Evolutionary conservation across 352 stramenopile species (phyloP), one percentile per base, ranked within the genome.

Genomic region (Phytophthora chlamydospora): DNA sequence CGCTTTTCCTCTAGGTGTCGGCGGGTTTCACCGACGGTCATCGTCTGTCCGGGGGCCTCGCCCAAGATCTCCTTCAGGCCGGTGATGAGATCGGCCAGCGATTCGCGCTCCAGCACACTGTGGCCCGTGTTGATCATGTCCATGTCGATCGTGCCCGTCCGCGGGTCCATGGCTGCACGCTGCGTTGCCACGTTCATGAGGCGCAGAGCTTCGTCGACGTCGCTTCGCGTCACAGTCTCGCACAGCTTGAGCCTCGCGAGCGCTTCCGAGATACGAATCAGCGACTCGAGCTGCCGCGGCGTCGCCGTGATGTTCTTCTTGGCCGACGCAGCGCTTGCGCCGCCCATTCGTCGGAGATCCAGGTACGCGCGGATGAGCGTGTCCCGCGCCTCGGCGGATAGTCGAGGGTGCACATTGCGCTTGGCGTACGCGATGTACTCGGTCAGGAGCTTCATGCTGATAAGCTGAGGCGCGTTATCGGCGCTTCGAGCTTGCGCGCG

Each of bases 81-180:
- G 4, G 80, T 59, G 14, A 93, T 73, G 12, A 93, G 64, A 47
- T 83, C 74, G 5, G 67, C 69, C 10, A 93, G 70, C 5, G 82
- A 75, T 54, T 98, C 85, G 14, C 95, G 88, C 67, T 98, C 96
- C 7, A 90, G 75, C 34, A 87, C 89, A 52, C 85, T 96, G 61
- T 96, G 82, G 17, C 96, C 96, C 5, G 96, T 99, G 47, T 96
- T 96, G 71, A 99, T 98, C 92, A 99, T 98, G 72, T 99, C 97
- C 97, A 99, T 99, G 75, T 99, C 97, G 68, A 99, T 99, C n/a
- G 93, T 95, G 33, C 98, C 98, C 2, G 98, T 99, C 39, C 93
- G 78, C 31, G 97, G 97, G 68, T 99, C 98, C 64, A 98, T 99
- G 11, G 98, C 97, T 7, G 98, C 94, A 35, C 88, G 90, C 73